A percentile compares a stretch with the other conserved stretches of the same genome.
Conservation (phyloP, 192 early-diverging fungal genomes). For the Chytriomyces sp. region DNA sequence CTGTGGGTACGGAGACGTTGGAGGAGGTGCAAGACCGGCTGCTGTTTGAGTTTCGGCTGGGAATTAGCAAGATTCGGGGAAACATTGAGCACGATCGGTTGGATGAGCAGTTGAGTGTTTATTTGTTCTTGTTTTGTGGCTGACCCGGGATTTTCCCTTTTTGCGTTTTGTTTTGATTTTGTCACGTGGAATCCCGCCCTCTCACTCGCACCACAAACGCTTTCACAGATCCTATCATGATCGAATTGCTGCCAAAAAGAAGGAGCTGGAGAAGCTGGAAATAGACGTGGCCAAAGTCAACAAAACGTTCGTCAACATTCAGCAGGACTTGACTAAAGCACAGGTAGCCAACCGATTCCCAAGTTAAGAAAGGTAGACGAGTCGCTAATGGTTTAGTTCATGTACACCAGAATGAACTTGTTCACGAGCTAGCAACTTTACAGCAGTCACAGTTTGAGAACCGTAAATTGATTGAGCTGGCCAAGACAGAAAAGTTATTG, state of each 20-base stretch:
- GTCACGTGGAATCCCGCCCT: no score
- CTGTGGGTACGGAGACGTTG: background rate
- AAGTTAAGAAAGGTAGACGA: no score
- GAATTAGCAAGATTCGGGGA: background rate
- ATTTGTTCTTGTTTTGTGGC: background rate
- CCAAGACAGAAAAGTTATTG: background rate
- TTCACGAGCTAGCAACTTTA: background rate
- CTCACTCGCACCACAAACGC: no score
- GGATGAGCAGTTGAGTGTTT: slow-evolving; percentile 3
- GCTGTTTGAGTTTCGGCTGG: slow-evolving; percentile 1
- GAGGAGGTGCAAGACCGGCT: slow-evolving; percentile 7
- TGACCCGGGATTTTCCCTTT: background rate
- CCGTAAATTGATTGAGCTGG: background rate
- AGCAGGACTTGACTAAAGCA: background rate
- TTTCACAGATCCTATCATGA: slow-evolving; percentile 1
- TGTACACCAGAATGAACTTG: no score
- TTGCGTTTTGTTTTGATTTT: background rate
- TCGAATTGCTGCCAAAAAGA: background rate
- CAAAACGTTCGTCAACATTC: background rate
- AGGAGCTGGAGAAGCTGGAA: background rate
- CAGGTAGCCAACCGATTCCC: no score
- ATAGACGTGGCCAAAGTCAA: background rate
- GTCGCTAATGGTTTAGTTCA: no score
- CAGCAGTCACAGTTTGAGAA: background rate
- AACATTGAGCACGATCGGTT: slow-evolving; percentile 9